phyloP scores from a whole-genome alignment of 331 rosid genomes.

The Malus hybrid region DNA sequence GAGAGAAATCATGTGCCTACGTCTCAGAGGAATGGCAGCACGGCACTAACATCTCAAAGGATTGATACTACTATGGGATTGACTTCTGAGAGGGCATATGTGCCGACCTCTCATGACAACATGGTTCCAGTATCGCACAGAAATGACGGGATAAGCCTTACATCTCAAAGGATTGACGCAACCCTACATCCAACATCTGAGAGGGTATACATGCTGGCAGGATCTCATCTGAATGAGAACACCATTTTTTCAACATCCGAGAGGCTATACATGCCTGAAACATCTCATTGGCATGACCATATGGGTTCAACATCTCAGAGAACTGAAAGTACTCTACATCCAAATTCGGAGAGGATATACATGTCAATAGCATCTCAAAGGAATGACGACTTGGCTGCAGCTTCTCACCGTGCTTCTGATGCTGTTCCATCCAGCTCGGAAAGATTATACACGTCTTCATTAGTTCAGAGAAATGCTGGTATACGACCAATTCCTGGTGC shows the following conservation, averaged over 20 bases:
- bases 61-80: conserved; percentile 22
- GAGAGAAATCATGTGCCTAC: conserved; percentile 28
- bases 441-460: conserved; percentile 28
- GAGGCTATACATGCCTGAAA: conserved; percentile 35
- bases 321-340: conserved; percentile 29
- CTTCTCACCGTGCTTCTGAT: conserved; percentile 28
- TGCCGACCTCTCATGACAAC: conserved; percentile 31
- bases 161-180: conserved; percentile 26
- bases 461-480: conserved; percentile 27
- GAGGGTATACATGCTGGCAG: conserved; percentile 24
- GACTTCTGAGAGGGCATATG: conserved; percentile 28
- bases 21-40: conserved; percentile 29
- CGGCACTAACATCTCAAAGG: conserved; percentile 24
- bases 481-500: conserved; percentile 31
- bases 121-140: conserved; percentile 21
- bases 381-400: conserved; percentile 25
- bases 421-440: conserved; percentile 31
- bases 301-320: conserved; percentile 33
- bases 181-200: conserved; percentile 25
- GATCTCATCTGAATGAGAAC: conserved; percentile 34
- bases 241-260: conserved; percentile 46
- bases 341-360: conserved; percentile 33
- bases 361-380: conserved; percentile 34
- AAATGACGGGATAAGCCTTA: conserved; percentile 12
- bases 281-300: conserved; percentile 25